Base-by-base conservation (phyloP, 208 protist genomes). In the Wallacemonas sp. region DNA sequence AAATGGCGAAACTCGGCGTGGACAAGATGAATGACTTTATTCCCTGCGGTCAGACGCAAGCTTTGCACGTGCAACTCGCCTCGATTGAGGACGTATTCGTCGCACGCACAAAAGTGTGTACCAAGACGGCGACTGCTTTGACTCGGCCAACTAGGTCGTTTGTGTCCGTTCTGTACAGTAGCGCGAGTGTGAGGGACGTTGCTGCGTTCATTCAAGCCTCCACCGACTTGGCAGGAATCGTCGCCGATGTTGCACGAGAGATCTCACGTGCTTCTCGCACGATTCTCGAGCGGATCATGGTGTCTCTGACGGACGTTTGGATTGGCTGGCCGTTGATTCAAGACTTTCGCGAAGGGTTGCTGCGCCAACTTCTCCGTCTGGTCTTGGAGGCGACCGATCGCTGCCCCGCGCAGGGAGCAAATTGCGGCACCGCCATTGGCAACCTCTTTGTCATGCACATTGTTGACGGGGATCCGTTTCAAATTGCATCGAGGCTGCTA, bases 1-100 rank as follows among this genome's bases (percentile, higher is more conserved):
- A 79, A 55, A 93, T 91, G 86, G 79, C 82, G 2, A 72, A 77
- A 1, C 68, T 91, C 9, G 86, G 80, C 2, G 77, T 67, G 6
- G 77, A 88, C 61, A 93, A 95, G 72, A 90, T 93, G 86, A 34
- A 93, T 60, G 80, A 68, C n/a, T 93, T 93, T 63, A 84, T 95
- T 38, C 90, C 90, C 17, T 84, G 77, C 55, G 64, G 79, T 49
- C 86, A 93, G 61, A 78, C 80, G 17, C 81, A 93, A 45, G 74
- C 85, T 12, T 72, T 93, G 12, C 19, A 51, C 14, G 90, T 93
- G 41, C 38, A 41, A 19, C 49, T 33, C 22, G 76, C 79, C 12
- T 60, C 75, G 8, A 41, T 84, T 26, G 84, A 95, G 28, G 77
- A 86, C 21, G 86, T 87, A 12, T 19, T 82, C 26, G 55, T 68